A percentile compares a stretch with the other conserved stretches of the same genome.
phyloP scores from a whole-genome alignment of 2,329 filamentous ascomycete genomes.

The Botryotinia globosa region DNA sequence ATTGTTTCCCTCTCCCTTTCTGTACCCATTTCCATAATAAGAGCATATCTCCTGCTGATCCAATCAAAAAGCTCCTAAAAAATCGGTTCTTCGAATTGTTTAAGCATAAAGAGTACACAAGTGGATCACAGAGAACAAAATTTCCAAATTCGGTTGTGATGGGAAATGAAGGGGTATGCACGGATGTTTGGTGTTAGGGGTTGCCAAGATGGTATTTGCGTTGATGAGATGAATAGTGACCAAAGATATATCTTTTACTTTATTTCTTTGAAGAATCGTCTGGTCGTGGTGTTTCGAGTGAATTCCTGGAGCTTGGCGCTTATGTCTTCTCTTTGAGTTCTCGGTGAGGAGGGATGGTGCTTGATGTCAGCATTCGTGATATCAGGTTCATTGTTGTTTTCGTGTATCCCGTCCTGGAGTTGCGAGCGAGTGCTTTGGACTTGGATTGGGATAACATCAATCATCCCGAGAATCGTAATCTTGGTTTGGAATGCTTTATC shows the following conservation, averaged over 20 bases:
- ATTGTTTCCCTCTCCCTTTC: background rate
- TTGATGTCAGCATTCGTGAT: background rate
- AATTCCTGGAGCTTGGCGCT: background rate
- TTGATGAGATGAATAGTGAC: background rate
- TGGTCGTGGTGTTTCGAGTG: background rate
- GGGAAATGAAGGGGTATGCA: slow-evolving; percentile 14
- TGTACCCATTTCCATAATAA: background rate
- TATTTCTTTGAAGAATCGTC: background rate
- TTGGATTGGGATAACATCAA: background rate
- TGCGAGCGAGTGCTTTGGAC: background rate
- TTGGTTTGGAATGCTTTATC: background rate
- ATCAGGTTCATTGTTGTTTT: background rate
- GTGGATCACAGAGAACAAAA: background rate
- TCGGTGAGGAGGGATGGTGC: background rate
- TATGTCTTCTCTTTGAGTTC: background rate
- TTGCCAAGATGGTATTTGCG: background rate
- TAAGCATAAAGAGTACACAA: background rate
- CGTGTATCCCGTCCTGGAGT: background rate
- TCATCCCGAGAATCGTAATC: too few species aligned
- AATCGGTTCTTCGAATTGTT: background rate
- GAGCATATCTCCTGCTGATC: background rate
- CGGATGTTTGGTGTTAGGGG: slow-evolving; percentile 6
- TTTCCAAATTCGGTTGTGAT: background rate
- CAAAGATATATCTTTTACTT: background rate
- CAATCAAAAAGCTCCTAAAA: background rate